Evolutionary conservation across 2,329 filamentous ascomycete species (phyloP).

Genomic region (Tolypocladium inflatum): DNA sequence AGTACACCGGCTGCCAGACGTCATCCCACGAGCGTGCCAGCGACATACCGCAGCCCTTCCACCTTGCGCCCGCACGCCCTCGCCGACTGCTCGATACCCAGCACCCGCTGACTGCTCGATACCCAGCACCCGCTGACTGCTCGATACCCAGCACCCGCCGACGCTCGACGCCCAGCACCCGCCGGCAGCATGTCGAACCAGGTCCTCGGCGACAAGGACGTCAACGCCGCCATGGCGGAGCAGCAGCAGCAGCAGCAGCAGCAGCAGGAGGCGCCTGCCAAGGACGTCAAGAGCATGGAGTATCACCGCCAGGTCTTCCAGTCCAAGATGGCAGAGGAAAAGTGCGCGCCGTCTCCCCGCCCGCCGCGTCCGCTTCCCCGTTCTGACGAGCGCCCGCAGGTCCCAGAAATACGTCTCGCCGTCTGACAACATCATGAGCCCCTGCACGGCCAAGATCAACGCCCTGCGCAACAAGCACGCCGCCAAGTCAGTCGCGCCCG

Average conservation of each 20-base stretch:
- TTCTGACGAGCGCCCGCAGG: neutral
- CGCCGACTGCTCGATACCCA: no score
- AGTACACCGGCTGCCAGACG: neutral
- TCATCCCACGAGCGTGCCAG: neutral
- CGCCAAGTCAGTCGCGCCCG: constrained; percentile 51
- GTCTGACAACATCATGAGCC: constrained; percentile 83
- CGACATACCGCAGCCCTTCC: neutral
- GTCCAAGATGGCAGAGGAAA: constrained; percentile 57
- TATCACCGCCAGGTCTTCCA: constrained; percentile 69
- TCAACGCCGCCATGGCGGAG: constrained; percentile 43
- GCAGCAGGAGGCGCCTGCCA: constrained; percentile 16
- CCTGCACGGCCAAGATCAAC: constrained; percentile 73
- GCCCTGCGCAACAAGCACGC: constrained; percentile 74
- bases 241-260: constrained; percentile 8
- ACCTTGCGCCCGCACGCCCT: neutral
- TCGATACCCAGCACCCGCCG: no score
- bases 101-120: no score
- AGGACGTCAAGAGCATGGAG: constrained; percentile 59
- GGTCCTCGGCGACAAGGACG: constrained; percentile 56
- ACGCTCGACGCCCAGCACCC: no score
- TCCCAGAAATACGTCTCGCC: constrained; percentile 57
- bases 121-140: no score
- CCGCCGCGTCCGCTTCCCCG: no score
- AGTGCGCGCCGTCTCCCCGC: constrained; percentile 40
- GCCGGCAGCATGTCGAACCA: constrained; percentile 30